Conservation (phyloP, 116 monocot genomes). For the Trichopus zeylanicus region DNA sequence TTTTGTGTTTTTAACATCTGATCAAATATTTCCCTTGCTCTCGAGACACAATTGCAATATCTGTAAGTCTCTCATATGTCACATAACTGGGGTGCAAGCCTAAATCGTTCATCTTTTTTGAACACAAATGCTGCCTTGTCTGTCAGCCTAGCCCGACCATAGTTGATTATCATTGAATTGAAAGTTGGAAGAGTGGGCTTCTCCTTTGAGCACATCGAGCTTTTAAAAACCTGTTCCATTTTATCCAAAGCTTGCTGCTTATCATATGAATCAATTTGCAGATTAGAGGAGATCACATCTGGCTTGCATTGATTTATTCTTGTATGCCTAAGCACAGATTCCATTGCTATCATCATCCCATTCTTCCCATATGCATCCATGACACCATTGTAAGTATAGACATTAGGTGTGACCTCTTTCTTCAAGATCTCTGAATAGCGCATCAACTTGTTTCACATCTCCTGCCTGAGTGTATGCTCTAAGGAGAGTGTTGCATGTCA, state of each 20-base stretch:
- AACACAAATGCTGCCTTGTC: slow-evolving; percentile 71
- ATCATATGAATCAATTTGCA: slow-evolving; percentile 89
- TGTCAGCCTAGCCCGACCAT: slow-evolving; percentile 73
- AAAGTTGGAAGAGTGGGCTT: slow-evolving; percentile 78
- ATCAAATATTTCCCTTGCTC: slow-evolving; percentile 76
- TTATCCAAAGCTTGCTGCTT: slow-evolving; percentile 75
- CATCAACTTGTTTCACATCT: slow-evolving; percentile 58
- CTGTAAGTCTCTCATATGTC: slow-evolving; percentile 76
- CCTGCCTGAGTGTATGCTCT: slow-evolving; percentile 86
- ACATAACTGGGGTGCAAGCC: slow-evolving; percentile 64
- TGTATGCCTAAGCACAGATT: slow-evolving; percentile 58
- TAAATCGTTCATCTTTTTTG: slow-evolving; percentile 48
- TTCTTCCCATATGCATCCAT: slow-evolving; percentile 95
- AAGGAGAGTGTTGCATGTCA: slow-evolving; percentile 89
- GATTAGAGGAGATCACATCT: slow-evolving; percentile 79
- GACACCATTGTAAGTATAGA: slow-evolving; percentile 87
- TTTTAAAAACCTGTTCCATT: slow-evolving; percentile 95
- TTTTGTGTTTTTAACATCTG: slow-evolving; percentile 38
- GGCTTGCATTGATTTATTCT: slow-evolving; percentile 68
- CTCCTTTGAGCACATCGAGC: slow-evolving; percentile 77
- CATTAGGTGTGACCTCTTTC: slow-evolving; percentile 51
- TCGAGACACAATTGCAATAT: slow-evolving; percentile 77
- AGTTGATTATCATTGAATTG: slow-evolving; percentile 89
- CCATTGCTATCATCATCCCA: slow-evolving; percentile 86
- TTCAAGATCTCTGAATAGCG: slow-evolving; percentile 80